Base-by-base conservation (phyloP, 495 filamentous ascomycete genomes). In the Astrocystis sublimbata region DNA sequence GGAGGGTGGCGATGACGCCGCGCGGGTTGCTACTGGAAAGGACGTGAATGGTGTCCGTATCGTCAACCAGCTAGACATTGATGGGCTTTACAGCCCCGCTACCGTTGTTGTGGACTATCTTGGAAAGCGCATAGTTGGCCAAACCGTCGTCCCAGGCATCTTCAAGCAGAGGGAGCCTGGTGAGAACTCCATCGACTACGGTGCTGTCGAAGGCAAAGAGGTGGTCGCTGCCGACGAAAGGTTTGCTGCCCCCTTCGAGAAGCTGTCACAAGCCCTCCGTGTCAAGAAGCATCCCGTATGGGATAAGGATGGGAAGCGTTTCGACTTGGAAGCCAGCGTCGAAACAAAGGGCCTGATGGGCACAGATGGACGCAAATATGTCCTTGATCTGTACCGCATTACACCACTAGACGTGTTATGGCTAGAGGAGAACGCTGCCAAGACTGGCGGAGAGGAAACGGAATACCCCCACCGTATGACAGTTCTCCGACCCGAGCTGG, bases 181-280 rank as follows among this genome's bases (percentile, higher is more conserved):
- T 47, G 93, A 97, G 83, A 92, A 94, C 75, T 96, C 97, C 76
- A 97, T 99, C 65, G 93, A 98, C 74, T 99, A 99, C 71, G 96
- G 96, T 69, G 94, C 92, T 64, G 93, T 98, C 49, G 96, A 99
- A 72, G 96, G 96, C 63, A 96, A 93, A 77, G 96, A 99, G 57
- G 86, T 96, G 19, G 89, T 99, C 45, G 93, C 96, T 1, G 87
- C 89, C 9, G 90, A 97, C 71, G 85, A 93, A 69, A 83, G 85
- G 38, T 99, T 99, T 69, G 86, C 86, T 2, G 78, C 91, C 26
- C 82, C 90, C 15, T 99, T 99, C 68, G 88, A 89, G 74, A 92
- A 93, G 80, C 84, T 98, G 17, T 96, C 92, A 30, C 91, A 91
- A 74, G 83, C 89, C 17, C 81, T 97, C 60, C 85, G 85, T 40